Evolutionary conservation across 2,329 filamentous ascomycete species (phyloP).

Genomic region (Talaromyces sp.): DNA sequence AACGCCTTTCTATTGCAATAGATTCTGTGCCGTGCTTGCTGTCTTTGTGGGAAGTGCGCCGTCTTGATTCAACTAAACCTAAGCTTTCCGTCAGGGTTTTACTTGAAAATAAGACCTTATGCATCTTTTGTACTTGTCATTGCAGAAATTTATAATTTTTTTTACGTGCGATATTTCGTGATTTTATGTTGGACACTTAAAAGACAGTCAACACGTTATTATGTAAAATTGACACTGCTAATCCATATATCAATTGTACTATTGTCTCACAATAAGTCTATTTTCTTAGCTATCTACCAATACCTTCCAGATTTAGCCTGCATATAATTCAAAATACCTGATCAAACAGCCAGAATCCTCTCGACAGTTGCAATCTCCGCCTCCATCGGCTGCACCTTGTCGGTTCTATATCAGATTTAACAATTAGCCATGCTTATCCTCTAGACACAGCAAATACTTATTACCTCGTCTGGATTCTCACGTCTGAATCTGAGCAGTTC

Average conservation of each 20-base stretch:
- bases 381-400: conserved; percentile 71
- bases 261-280: fast-evolving
- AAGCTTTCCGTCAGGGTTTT: too few relatives aligned
- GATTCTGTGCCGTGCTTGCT: conserved; percentile 9
- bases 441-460: conserved; percentile 16
- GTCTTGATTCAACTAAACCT: background rate
- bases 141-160: background rate
- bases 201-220: background rate
- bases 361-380: conserved; percentile 65
- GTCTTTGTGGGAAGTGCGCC: conserved; percentile 9
- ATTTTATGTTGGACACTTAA: background rate
- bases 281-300: background rate
- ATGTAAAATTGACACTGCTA: background rate
- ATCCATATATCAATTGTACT: too few relatives aligned
- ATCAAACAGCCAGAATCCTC: conserved; percentile 36
- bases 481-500: conserved; percentile 77
- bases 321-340: background rate
- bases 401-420: conserved; percentile 52
- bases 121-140: background rate
- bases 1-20: background rate
- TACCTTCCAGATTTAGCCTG: too few relatives aligned
- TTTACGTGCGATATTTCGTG: background rate
- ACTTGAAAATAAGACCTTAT: background rate
- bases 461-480: conserved; percentile 71
- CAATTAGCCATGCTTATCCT: background rate